Percentiles rank a stretch among this genome's conserved stretches.
phyloP scores from a whole-genome alignment of 805 yeast species.

The Isabelozyma rhagii region DNA sequence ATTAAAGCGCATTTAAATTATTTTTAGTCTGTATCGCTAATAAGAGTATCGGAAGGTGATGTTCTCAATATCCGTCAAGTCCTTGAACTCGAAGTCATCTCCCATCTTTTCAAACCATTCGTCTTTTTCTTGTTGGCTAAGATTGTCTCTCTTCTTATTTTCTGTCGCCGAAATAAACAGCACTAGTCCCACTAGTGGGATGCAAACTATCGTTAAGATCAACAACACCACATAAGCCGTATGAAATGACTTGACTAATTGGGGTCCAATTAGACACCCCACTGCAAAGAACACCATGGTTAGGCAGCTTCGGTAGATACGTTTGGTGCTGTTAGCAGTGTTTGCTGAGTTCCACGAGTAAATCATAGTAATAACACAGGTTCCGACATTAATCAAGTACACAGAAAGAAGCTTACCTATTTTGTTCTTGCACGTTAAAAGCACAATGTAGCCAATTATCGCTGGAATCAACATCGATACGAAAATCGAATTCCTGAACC shows the following conservation, averaged over 20 bases:
- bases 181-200: slow-evolving; percentile 41
- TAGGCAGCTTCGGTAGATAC: slow-evolving; percentile 55
- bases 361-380: slow-evolving; percentile 54
- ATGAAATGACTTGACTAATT: slow-evolving; percentile 59
- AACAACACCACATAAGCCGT: slow-evolving; percentile 59
- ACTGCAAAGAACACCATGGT: slow-evolving; percentile 63
- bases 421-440: slow-evolving; percentile 33
- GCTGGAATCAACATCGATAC: slow-evolving; percentile 33
- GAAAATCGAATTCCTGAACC: slow-evolving; percentile 22
- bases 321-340: slow-evolving; percentile 75
- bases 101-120: slow-evolving; percentile 9
- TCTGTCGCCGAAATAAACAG: slow-evolving; percentile 45
- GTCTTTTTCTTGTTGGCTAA: slow-evolving; percentile 19
- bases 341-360: slow-evolving; percentile 64
- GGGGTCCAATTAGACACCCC: slow-evolving; percentile 67
- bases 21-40: slow-evolving; percentile 9
- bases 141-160: slow-evolving; percentile 46
- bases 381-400: slow-evolving; percentile 52
- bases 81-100: slow-evolving; percentile 47
- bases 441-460: slow-evolving; percentile 38
- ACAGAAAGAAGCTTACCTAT: slow-evolving; percentile 49
- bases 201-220: slow-evolving; percentile 46
- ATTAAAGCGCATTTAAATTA: too few relatives aligned
- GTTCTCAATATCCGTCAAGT: slow-evolving; percentile 59
- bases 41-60: slow-evolving; percentile 54